Evolutionary conservation across 371 early-diverging fungal genomes (phyloP).

Genomic region (Rhizopus stolonifer): DNA sequence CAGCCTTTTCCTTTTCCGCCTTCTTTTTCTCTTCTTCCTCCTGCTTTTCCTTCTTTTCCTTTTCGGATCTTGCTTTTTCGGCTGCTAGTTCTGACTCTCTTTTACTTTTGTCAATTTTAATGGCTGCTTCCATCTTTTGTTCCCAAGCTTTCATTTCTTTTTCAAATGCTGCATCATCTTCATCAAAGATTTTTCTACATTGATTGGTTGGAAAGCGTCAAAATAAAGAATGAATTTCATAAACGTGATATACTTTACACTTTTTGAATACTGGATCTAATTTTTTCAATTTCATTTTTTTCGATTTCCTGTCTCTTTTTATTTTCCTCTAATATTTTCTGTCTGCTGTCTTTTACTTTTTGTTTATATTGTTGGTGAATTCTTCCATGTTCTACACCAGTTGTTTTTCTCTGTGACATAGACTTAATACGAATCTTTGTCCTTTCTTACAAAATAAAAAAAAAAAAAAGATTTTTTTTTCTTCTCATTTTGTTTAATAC

Average conservation of each 20-base stretch:
- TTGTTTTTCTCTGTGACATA: not conserved
- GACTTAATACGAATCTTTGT: no score
- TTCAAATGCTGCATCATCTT: constrained; percentile 14
- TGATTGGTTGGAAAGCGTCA: not conserved
- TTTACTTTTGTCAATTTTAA: constrained; percentile 18
- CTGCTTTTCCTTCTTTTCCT: constrained; percentile 15
- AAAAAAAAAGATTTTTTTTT: not conserved
- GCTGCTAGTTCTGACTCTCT: constrained; percentile 9
- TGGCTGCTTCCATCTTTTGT: constrained; percentile 20
- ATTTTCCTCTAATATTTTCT: not conserved
- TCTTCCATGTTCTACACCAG: not conserved
- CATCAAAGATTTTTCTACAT: not conserved
- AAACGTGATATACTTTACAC: not conserved
- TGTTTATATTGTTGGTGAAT: constrained; percentile 2
- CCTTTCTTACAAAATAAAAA: no score
- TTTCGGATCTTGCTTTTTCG: constrained; percentile 14
- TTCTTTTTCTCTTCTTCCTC: constrained; percentile 26
- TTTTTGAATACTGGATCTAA: not conserved
- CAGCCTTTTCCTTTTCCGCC: constrained; percentile 27
- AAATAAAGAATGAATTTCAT: not conserved
- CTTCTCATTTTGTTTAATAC: not conserved
- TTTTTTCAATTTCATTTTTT: not conserved
- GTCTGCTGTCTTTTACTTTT: constrained; percentile 1
- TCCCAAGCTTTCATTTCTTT: constrained; percentile 12
- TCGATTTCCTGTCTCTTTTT: constrained; percentile 2